Base-by-base conservation (phyloP, 2,329 filamentous ascomycete species). In the Lachnellula willkommii region DNA sequence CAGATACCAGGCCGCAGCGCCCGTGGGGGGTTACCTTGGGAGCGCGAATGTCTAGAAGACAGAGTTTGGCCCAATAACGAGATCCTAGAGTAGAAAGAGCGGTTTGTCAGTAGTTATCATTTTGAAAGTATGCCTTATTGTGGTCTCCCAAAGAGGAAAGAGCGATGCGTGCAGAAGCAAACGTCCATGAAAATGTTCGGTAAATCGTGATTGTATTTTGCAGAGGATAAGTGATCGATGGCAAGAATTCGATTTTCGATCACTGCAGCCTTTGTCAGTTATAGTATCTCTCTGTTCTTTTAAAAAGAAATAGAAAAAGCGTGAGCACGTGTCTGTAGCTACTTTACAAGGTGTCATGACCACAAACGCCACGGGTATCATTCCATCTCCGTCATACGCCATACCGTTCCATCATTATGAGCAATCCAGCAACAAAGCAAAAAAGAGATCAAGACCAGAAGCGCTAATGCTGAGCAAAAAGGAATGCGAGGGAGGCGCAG, bases 251-350 rank as follows among this genome's bases (percentile, higher is more conserved):
- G 58, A 60, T 50, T 60, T 28, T 14, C 65, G 63, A 67, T 64
- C 65, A 67, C 65, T 67, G 60, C 60, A 62, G 48, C 58, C 47
- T 47, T 54, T 55, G 65, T 67, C 59, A 67, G 65, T 66, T 50
- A 59, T 53, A 24, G 52, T 57, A 45, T 45, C 24, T 39, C 45
- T 52, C 26, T 45, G 17, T 50, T 43, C 40, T 43, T n/a, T n/a
- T 42, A 61, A 57, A 28, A 57, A 47, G 35, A 37, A 45, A 48
- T 54, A 52, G 53, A 57, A 60, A 55, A 53, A 35, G 15, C 51
- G 52, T 37, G 32, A 49, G 40, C 17, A 54, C 45, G 57, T 28
- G 28, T 54, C 51, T 54, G 52, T 50, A 53, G 50, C 53, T 64
- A 65, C 47, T 64, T 51, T 66, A 67, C 64, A 67, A 55, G 50